Conservation (phyloP, 2,329 filamentous ascomycete genomes). For the Lachnellula hyalina region DNA sequence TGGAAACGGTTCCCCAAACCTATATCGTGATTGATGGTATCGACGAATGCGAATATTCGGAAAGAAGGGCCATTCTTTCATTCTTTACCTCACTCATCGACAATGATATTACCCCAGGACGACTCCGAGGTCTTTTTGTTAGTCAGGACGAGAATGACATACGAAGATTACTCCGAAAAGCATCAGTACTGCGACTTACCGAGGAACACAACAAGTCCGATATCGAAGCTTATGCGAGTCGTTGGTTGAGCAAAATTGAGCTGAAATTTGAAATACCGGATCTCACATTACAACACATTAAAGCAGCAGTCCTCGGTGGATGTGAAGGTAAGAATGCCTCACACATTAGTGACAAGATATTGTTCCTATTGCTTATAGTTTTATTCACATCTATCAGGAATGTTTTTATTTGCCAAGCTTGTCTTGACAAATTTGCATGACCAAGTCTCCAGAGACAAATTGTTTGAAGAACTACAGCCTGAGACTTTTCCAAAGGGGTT, state of each 20-base stretch:
- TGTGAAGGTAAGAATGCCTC: conserved; percentile 18
- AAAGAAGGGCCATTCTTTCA: conserved; percentile 30
- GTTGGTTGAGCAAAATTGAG: conserved; percentile 21
- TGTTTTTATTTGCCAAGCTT: conserved; percentile 31
- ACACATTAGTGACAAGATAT: too few species aligned
- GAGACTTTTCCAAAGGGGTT: conserved; percentile 10
- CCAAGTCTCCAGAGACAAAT: conserved; percentile 4
- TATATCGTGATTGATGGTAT: conserved; percentile 39
- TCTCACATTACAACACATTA: conserved; percentile 14
- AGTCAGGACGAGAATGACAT: conserved; percentile 35
- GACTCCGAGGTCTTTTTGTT: conserved; percentile 31
- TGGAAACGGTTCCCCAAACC: conserved; percentile 22
- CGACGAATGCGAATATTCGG: conserved; percentile 34
- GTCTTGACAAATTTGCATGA: conserved; percentile 24
- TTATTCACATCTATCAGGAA: conserved; percentile 18
- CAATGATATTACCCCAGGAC: conserved; percentile 7
- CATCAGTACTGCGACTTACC: conserved; percentile 24
- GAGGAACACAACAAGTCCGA: conserved; percentile 28
- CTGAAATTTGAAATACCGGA: conserved; percentile 21
- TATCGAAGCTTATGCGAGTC: conserved; percentile 26
- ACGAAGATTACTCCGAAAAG: conserved; percentile 22
- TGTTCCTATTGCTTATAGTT: background rate
- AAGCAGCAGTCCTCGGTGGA: conserved; percentile 3
- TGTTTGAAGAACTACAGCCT: conserved; percentile 10
- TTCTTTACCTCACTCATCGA: conserved; percentile 26